Percentiles rank a stretch among this genome's conserved stretches.
These are phyloP conservation scores for Beauveria brongniartii DNA, from an alignment of 2,329 filamentous ascomycete genomes.

Conservation along the genomic window DNA sequence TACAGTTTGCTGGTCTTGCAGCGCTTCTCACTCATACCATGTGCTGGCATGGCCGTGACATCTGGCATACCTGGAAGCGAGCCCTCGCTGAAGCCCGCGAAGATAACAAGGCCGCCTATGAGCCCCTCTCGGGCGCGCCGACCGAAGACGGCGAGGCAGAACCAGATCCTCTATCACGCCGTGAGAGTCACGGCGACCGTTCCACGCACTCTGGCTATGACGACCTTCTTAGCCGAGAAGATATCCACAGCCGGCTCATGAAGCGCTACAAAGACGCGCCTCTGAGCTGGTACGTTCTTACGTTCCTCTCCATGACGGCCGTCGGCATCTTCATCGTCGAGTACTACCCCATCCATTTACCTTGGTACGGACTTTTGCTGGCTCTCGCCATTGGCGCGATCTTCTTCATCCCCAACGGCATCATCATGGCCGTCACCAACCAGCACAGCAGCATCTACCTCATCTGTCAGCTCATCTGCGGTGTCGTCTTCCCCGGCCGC, in stretches of 20 bases:
- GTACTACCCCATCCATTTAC: conserved; percentile 74
- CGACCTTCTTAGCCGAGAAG: conserved; percentile 60
- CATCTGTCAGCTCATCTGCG: conserved; percentile 78
- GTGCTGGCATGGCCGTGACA: conserved; percentile 80
- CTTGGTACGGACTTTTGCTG: conserved; percentile 78
- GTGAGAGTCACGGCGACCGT: conserved; percentile 17
- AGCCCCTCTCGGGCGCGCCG: conserved; percentile 35
- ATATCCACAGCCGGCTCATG: conserved; percentile 82
- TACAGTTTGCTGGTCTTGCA: conserved; percentile 77
- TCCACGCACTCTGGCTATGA: conserved; percentile 34
- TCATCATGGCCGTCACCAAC: conserved; percentile 89
- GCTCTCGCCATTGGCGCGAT: conserved; percentile 69
- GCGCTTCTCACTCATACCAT: conserved; percentile 72
- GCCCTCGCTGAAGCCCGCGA: conserved; percentile 57
- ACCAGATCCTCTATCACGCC: conserved; percentile 10
- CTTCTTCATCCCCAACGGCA: conserved; percentile 84
- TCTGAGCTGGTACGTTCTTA: conserved; percentile 70
- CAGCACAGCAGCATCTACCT: conserved; percentile 82
- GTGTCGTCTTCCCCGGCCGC: conserved; percentile 71
- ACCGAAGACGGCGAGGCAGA: conserved; percentile 12
- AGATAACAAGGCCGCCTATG: conserved; percentile 42
- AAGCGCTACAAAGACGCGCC: conserved; percentile 74
- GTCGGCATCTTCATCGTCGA: conserved; percentile 80
- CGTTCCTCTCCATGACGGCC: conserved; percentile 66
- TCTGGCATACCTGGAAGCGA: conserved; percentile 66